These are phyloP conservation scores for Fraxinus angustifolia DNA, from an alignment of 305 asterid genomes.

Conservation along the genomic window DNA sequence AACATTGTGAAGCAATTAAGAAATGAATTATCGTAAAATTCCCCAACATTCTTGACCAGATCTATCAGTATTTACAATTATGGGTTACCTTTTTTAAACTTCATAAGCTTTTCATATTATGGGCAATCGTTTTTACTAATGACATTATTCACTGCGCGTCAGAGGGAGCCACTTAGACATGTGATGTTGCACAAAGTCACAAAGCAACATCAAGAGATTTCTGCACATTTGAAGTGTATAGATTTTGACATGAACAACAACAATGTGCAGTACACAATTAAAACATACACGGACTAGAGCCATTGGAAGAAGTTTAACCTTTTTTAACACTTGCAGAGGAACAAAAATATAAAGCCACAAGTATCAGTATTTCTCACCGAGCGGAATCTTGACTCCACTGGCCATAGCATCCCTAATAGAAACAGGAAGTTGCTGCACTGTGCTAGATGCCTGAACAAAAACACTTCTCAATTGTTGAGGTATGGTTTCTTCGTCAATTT, in stretches of 20 bases:
- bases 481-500: slow-evolving; percentile 65
- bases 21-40: not conserved
- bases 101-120: not conserved
- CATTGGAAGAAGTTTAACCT: not conserved
- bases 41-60: not conserved
- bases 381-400: slow-evolving; percentile 76
- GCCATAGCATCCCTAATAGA: slow-evolving; percentile 59
- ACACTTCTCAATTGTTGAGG: slow-evolving; percentile 79
- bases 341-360: not conserved
- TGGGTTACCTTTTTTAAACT: not conserved
- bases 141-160: not conserved
- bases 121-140: not conserved
- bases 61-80: not conserved
- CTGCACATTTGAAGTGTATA: not conserved
- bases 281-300: not conserved
- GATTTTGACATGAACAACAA: not conserved
- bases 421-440: slow-evolving; percentile 74
- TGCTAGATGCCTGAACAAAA: slow-evolving; percentile 58
- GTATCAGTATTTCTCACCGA: slow-evolving; percentile 43
- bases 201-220: not conserved
- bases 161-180: not conserved
- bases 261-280: not conserved
- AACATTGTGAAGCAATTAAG: not conserved
- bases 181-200: not conserved
- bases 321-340: not conserved